Conservation (phyloP, 257 asterid species). For the Rauvolfia tetraphylla region DNA sequence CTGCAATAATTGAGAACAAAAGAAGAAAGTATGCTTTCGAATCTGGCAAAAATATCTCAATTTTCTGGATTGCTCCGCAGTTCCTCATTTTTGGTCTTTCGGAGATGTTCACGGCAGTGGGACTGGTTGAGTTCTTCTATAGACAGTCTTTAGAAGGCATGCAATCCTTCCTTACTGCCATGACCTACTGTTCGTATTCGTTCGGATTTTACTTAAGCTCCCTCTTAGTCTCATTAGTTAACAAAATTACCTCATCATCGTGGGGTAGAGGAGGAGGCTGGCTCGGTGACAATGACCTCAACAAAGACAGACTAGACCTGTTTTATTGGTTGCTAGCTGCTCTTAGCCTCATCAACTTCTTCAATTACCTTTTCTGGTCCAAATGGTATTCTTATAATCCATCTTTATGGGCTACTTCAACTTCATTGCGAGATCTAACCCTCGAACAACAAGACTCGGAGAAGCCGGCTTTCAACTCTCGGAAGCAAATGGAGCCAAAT, state of each 20-base stretch:
- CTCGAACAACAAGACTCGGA: background rate
- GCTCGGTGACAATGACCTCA: slow-evolving; percentile 61
- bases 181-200: slow-evolving; percentile 67
- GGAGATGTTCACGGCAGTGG: slow-evolving; percentile 77
- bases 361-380: slow-evolving; percentile 63
- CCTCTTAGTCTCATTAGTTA: slow-evolving; percentile 47
- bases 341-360: slow-evolving; percentile 60
- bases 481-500: slow-evolving; percentile 11
- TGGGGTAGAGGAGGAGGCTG: slow-evolving; percentile 37
- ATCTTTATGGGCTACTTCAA: slow-evolving; percentile 13
- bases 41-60: slow-evolving; percentile 28
- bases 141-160: slow-evolving; percentile 57
- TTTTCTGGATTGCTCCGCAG: slow-evolving; percentile 78
- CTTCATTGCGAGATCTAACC: background rate
- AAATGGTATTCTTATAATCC: slow-evolving; percentile 61
- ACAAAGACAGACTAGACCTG: slow-evolving; percentile 62
- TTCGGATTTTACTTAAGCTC: slow-evolving; percentile 73
- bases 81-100: slow-evolving; percentile 63
- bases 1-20: slow-evolving; percentile 53
- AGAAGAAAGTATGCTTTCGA: slow-evolving; percentile 33
- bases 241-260: slow-evolving; percentile 38
- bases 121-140: slow-evolving; percentile 65
- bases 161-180: slow-evolving; percentile 68
- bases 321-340: slow-evolving; percentile 72
- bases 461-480: background rate